phyloP scores from a whole-genome alignment of 768 basidiomycete species.

The Tulasnella sp. region DNA sequence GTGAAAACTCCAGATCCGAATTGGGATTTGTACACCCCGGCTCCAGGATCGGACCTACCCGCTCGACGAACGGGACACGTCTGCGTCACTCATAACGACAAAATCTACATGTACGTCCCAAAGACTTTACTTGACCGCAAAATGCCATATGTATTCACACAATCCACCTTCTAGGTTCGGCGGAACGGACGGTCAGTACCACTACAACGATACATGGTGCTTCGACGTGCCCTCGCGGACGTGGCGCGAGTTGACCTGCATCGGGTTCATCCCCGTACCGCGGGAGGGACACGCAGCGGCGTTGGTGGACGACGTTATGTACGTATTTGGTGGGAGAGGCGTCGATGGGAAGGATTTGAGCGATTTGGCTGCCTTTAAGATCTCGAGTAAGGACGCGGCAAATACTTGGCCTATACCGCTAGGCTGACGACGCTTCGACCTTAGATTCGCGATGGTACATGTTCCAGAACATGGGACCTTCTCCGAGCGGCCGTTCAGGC shows the following conservation, averaged over 20 bases:
- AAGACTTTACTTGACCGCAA: no score
- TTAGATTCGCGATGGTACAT: conserved; percentile 97
- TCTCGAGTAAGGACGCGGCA: no score
- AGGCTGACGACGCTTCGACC: neutral
- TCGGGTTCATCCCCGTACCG: conserved; percentile 92
- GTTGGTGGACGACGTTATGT: conserved; percentile 93
- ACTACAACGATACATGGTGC: conserved; percentile 98
- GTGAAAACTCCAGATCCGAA: conserved; percentile 66
- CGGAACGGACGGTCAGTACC: conserved; percentile 93
- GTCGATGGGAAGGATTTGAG: conserved; percentile 93
- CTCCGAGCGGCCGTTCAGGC: conserved; percentile 83
- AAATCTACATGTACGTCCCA: conserved; percentile 67
- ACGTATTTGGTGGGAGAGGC: conserved; percentile 93
- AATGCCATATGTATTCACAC: no score
- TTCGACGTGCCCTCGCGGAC: conserved; percentile 68
- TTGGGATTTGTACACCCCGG: conserved; percentile 72
- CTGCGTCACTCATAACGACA: conserved; percentile 70
- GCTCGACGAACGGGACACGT: conserved; percentile 88
- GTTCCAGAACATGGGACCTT: conserved; percentile 99
- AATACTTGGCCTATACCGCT: neutral
- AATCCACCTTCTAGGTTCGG: no score
- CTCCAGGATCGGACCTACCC: conserved; percentile 33
- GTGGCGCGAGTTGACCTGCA: conserved; percentile 91
- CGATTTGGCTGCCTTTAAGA: conserved; percentile 93
- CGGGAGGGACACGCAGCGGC: conserved; percentile 95